Conservation (phyloP, 306 rosid species). For the Medicago lupulina region DNA sequence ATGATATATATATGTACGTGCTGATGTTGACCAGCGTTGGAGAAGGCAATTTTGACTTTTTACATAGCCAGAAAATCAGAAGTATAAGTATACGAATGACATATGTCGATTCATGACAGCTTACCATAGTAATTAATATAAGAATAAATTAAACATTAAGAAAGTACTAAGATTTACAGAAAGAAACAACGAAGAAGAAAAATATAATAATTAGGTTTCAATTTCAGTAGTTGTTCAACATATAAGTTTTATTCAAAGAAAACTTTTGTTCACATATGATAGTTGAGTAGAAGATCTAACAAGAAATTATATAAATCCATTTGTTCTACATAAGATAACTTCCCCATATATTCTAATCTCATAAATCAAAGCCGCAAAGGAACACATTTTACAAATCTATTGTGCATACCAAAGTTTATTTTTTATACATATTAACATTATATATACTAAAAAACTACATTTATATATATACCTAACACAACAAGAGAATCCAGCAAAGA, state of each 20-base stretch:
- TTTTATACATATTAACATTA: neutral
- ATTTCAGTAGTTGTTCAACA: neutral
- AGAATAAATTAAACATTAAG: neutral
- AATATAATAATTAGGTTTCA: neutral
- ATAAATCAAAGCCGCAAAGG: neutral
- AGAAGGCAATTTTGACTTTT: conserved; percentile 23
- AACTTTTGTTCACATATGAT: neutral
- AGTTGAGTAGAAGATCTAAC: neutral
- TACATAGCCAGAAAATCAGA: neutral
- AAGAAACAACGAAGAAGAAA: neutral
- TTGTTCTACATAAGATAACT: neutral
- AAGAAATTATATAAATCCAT: neutral
- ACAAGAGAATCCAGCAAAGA: neutral
- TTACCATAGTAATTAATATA: neutral
- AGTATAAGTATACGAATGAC: neutral
- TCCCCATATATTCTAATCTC: neutral
- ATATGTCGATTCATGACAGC: conserved; percentile 12
- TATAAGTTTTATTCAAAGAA: neutral
- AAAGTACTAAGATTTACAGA: neutral
- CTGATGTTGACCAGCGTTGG: conserved; percentile 23
- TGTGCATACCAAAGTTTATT: neutral
- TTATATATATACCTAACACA: too few relatives aligned
- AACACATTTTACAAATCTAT: neutral
- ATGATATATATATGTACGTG: neutral
- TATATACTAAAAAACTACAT: too few relatives aligned